Percentiles rank a stretch among this genome's conserved stretches.
These are phyloP conservation scores for Stemphylium vesicarium DNA, from an alignment of 2,329 filamentous ascomycete species.

Conservation along the genomic window DNA sequence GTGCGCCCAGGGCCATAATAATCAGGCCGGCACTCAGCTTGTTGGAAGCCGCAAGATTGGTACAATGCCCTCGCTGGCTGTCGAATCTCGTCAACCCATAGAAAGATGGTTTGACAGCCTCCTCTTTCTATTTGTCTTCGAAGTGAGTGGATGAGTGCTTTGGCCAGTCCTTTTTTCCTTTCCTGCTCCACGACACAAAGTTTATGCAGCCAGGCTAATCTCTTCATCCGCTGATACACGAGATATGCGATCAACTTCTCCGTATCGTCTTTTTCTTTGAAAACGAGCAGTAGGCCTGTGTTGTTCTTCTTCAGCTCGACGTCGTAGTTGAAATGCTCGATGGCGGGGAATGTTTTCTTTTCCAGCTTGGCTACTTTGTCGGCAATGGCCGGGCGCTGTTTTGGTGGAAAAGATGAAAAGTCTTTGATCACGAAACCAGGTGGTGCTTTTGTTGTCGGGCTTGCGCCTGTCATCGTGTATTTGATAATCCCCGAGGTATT, in stretches of 20 bases:
- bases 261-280: slow-evolving; percentile 21
- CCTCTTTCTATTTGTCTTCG: slow-evolving; percentile 52
- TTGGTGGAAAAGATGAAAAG: slow-evolving; percentile 24
- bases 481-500: too few species aligned
- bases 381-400: slow-evolving; percentile 26
- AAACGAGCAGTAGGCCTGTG: slow-evolving; percentile 51
- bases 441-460: background rate
- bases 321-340: slow-evolving; percentile 58
- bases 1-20: slow-evolving; percentile 60
- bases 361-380: slow-evolving; percentile 48
- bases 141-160: slow-evolving; percentile 54
- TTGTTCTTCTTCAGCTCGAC: slow-evolving; percentile 58
- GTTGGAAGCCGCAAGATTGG: slow-evolving; percentile 53
- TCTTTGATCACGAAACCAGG: slow-evolving; percentile 21
- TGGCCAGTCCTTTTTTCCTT: slow-evolving; percentile 56
- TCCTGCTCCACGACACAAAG: slow-evolving; percentile 57
- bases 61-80: slow-evolving; percentile 55
- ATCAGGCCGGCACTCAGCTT: slow-evolving; percentile 54
- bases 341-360: slow-evolving; percentile 59
- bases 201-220: slow-evolving; percentile 58
- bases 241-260: slow-evolving; percentile 52
- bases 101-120: slow-evolving; percentile 56
- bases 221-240: slow-evolving; percentile 34
- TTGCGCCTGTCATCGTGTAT: slow-evolving; percentile 10
- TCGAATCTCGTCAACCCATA: slow-evolving; percentile 60